These are phyloP conservation scores for Salmacisia buchloeana DNA, from an alignment of 1,284 basidiomycete genomes.

Conservation along the genomic window DNA sequence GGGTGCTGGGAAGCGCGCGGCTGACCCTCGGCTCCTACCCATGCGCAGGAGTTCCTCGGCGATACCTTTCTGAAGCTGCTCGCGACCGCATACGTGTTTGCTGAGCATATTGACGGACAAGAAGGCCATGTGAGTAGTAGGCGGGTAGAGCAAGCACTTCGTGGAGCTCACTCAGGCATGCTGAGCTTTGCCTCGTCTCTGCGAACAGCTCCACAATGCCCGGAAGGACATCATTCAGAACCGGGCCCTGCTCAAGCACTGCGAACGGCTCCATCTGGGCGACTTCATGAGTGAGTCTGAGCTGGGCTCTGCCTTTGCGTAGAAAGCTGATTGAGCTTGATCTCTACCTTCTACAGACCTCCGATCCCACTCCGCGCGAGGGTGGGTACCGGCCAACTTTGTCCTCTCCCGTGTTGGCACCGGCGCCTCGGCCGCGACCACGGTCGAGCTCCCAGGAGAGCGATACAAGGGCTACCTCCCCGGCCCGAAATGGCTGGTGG, in stretches of 20 bases:
- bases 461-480: not conserved
- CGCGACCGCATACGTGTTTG: slow-evolving; percentile 26
- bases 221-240: slow-evolving; percentile 30
- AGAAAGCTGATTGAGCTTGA: slow-evolving; percentile 8
- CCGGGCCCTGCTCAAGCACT: slow-evolving; percentile 19
- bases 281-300: slow-evolving; percentile 7
- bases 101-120: slow-evolving; percentile 7
- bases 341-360: not conserved
- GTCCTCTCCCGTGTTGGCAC: not conserved
- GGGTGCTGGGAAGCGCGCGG: not conserved
- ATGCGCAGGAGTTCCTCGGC: slow-evolving; percentile 25
- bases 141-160: too few species aligned
- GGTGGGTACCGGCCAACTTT: not conserved
- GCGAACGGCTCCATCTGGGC: slow-evolving; percentile 15
- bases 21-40: not conserved
- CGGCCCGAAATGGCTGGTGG: too few species aligned
- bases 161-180: too few species aligned
- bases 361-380: not conserved
- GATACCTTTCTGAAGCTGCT: slow-evolving; percentile 33
- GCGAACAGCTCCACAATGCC: slow-evolving; percentile 24
- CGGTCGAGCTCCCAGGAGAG: not conserved
- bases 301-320: not conserved
- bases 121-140: slow-evolving; percentile 1
- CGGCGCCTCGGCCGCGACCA: too few species aligned
- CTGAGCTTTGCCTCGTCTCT: too few species aligned